Evolutionary conservation across 768 basidiomycete species (phyloP).

Genomic region (Trametes gibbosa): DNA sequence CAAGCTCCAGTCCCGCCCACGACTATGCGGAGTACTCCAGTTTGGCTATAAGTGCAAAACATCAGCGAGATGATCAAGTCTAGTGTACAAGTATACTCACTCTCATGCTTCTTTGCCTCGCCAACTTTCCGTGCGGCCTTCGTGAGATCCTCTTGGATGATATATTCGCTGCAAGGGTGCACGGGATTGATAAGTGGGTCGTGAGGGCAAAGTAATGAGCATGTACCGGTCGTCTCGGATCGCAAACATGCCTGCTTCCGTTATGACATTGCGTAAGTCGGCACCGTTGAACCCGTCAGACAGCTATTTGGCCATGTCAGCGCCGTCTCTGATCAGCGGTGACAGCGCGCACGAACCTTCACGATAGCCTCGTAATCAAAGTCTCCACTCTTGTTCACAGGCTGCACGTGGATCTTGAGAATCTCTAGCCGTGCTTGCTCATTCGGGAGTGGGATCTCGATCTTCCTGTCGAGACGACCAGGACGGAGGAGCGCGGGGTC

Average conservation of each 20-base stretch:
- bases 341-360: constrained; percentile 50
- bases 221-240: constrained; percentile 89
- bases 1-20: background rate
- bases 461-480: constrained; percentile 94
- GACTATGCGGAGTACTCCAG: constrained; percentile 43
- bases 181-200: background rate
- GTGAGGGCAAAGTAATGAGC: background rate
- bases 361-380: constrained; percentile 99
- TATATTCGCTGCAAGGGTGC: constrained; percentile 62
- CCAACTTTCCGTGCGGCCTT: constrained; percentile 95
- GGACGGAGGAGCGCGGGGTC: constrained; percentile 96
- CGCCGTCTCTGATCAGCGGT: background rate
- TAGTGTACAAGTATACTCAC: constrained; percentile 44
- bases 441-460: constrained; percentile 96
- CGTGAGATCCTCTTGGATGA: constrained; percentile 92
- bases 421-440: constrained; percentile 96
- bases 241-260: constrained; percentile 97
- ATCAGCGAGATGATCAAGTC: background rate
- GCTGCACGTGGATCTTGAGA: constrained; percentile 92
- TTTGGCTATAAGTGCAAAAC: constrained; percentile 32
- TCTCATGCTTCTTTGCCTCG: constrained; percentile 98
- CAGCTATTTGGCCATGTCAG: constrained; percentile 45
- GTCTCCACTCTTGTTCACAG: constrained; percentile 92
- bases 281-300: constrained; percentile 96
- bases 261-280: constrained; percentile 92